A percentile compares a stretch with the other conserved stretches of the same genome.
These are phyloP conservation scores for Sporothrix brasiliensis DNA, from an alignment of 2,329 filamentous ascomycete species.

Conservation along the genomic window DNA sequence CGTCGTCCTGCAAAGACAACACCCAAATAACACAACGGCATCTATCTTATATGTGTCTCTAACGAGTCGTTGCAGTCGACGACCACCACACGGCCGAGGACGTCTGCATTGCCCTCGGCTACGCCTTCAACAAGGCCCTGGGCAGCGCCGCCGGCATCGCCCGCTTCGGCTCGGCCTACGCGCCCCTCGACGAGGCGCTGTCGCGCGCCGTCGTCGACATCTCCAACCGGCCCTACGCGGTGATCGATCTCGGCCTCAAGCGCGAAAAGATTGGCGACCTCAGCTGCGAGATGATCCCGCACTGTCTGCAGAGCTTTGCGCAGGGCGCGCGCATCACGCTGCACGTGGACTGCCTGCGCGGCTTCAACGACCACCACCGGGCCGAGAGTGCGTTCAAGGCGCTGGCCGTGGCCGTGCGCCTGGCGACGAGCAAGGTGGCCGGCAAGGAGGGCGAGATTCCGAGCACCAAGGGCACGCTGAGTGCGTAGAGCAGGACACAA, in stretches of 20 bases:
- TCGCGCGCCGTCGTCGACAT: constrained; percentile 93
- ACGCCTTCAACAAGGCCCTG: constrained; percentile 79
- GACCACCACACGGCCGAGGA: constrained; percentile 99
- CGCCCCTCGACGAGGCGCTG: constrained; percentile 91
- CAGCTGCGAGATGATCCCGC: constrained; percentile 94
- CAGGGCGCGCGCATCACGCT: constrained; percentile 88
- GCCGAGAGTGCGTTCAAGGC: constrained; percentile 98
- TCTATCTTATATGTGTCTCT: background rate
- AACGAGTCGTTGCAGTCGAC: constrained; percentile 66
- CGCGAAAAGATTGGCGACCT: constrained; percentile 93
- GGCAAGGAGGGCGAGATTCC: constrained; percentile 90
- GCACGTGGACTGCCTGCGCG: constrained; percentile 89
- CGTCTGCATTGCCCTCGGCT: constrained; percentile 85
- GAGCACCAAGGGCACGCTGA: constrained; percentile 92
- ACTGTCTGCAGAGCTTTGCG: constrained; percentile 92
- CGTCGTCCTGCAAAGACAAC: background rate
- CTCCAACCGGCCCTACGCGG: constrained; percentile 84
- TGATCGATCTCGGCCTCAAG: constrained; percentile 80
- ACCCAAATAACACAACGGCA: too few species aligned
- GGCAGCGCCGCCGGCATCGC: constrained; percentile 78
- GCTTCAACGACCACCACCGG: constrained; percentile 92
- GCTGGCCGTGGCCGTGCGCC: constrained; percentile 79
- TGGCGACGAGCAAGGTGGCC: constrained; percentile 72
- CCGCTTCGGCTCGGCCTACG: constrained; percentile 89
- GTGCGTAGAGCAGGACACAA: constrained; percentile 48